phyloP scores from a whole-genome alignment of 768 basidiomycete genomes.

The Pisolithus tinctorius region DNA sequence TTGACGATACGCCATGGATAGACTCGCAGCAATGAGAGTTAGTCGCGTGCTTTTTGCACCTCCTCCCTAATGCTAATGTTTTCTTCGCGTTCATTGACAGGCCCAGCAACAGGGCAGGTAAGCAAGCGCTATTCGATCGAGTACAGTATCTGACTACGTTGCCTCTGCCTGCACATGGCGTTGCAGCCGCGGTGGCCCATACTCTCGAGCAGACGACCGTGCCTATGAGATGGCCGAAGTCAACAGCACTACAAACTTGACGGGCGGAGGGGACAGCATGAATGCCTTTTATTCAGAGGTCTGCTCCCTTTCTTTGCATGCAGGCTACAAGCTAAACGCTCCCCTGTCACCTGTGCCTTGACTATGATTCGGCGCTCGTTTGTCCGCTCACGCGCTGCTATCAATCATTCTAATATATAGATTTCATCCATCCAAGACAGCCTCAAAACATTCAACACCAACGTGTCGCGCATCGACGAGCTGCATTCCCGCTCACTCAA shows the following conservation, averaged over 20 bases:
- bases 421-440: constrained; percentile 71
- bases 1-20: constrained; percentile 69
- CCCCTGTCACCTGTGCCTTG: background rate
- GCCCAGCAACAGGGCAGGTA: constrained; percentile 61
- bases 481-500: constrained; percentile 71
- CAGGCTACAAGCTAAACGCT: background rate
- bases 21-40: constrained; percentile 84
- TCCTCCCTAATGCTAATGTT: constrained; percentile 4
- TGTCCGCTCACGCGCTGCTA: too few relatives aligned
- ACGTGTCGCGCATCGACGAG: constrained; percentile 62
- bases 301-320: constrained; percentile 11
- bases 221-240: constrained; percentile 71
- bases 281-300: constrained; percentile 71
- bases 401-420: constrained; percentile 17
- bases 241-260: constrained; percentile 48
- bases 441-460: constrained; percentile 60
- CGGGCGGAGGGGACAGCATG: constrained; percentile 48
- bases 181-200: constrained; percentile 50
- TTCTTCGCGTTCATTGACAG: constrained; percentile 26
- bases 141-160: constrained; percentile 2
- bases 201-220: constrained; percentile 52
- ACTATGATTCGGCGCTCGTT: constrained; percentile 19
- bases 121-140: constrained; percentile 22
- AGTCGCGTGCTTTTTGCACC: constrained; percentile 13
- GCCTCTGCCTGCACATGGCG: constrained; percentile 20